phyloP scores from a whole-genome alignment of 2,329 filamentous ascomycete genomes.

The Stagonosporopsis cucurbitacearum region DNA sequence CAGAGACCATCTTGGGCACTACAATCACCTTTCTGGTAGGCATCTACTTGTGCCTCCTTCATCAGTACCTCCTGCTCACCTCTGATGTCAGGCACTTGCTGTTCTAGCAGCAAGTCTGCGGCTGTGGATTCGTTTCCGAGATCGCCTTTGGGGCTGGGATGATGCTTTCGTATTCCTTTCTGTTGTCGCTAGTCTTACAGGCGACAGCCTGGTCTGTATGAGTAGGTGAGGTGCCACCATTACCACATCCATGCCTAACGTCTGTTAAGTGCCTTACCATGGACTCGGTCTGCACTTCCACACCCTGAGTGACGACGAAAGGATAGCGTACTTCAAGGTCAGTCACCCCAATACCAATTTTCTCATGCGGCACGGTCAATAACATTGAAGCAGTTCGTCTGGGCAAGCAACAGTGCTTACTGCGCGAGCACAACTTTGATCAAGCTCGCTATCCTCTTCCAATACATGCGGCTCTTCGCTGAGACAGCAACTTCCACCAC shows the following conservation, averaged over 20 bases:
- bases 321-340: conserved; percentile 41
- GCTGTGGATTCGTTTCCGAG: conserved; percentile 38
- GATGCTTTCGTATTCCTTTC: conserved; percentile 45
- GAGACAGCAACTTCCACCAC: conserved; percentile 22
- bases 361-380: background rate
- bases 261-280: conserved; percentile 36
- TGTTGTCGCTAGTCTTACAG: conserved; percentile 29
- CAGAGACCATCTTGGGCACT: conserved; percentile 37
- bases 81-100: conserved; percentile 29
- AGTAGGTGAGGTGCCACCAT: conserved; percentile 30
- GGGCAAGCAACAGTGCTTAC: conserved; percentile 41
- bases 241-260: background rate
- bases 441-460: conserved; percentile 47
- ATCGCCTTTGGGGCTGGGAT: conserved; percentile 46
- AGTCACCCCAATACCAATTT: background rate
- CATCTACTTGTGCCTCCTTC: background rate
- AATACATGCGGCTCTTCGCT: conserved; percentile 47
- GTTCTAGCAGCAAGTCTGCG: conserved; percentile 37
- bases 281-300: conserved; percentile 45
- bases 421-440: conserved; percentile 42
- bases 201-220: conserved; percentile 39
- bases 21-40: conserved; percentile 41
- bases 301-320: conserved; percentile 25
- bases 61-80: conserved; percentile 2
- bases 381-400: conserved; percentile 34